Evolutionary conservation across 805 yeast genomes (phyloP).

Genomic region (Kodamaea kakaduensis): DNA sequence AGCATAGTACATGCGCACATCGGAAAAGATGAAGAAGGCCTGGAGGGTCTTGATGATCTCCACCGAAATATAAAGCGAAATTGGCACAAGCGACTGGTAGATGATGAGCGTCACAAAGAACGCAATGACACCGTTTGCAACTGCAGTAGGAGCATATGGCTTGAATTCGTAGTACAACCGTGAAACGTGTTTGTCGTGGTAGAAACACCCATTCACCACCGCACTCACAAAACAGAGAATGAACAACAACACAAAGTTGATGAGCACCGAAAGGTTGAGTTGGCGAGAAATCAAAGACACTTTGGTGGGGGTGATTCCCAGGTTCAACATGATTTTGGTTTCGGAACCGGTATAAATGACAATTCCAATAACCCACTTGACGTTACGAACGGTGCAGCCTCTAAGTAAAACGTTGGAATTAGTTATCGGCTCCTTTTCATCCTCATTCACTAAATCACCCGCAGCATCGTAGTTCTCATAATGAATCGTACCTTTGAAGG

Average conservation of each 20-base stretch:
- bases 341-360: constrained; percentile 77
- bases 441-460: constrained; percentile 29
- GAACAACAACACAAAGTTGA: constrained; percentile 64
- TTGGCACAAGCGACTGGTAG: constrained; percentile 78
- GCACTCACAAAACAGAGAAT: constrained; percentile 67
- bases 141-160: constrained; percentile 61
- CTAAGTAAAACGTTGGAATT: constrained; percentile 67
- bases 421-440: constrained; percentile 59
- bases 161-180: constrained; percentile 67
- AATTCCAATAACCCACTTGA: constrained; percentile 78
- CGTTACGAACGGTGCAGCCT: constrained; percentile 76
- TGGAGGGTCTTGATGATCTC: constrained; percentile 82
- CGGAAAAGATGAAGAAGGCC: constrained; percentile 76
- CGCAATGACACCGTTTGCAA: constrained; percentile 63
- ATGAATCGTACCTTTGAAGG: constrained; percentile 63
- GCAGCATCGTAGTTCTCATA: constrained; percentile 40
- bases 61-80: constrained; percentile 74
- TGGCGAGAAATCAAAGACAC: constrained; percentile 70
- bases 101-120: constrained; percentile 75
- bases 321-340: constrained; percentile 75
- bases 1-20: constrained; percentile 65
- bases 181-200: constrained; percentile 44
- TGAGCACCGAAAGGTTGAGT: constrained; percentile 62
- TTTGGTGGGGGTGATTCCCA: constrained; percentile 77
- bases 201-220: constrained; percentile 65